Evolutionary conservation across 1,284 basidiomycete genomes (phyloP), one percentile per base, ranked within the genome.

Genomic region (Bondarzewia mesenterica): DNA sequence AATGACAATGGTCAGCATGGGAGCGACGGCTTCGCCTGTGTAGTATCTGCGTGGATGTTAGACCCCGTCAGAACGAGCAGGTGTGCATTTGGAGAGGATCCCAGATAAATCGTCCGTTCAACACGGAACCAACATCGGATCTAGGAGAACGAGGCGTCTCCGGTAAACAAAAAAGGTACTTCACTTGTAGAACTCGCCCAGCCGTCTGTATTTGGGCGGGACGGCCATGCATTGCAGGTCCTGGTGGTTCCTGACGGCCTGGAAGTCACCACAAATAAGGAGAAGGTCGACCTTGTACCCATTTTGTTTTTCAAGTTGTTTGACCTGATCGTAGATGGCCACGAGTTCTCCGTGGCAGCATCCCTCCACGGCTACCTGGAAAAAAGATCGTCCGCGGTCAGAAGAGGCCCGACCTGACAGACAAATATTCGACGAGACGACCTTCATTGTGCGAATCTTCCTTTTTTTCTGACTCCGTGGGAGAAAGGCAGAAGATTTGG

Each of bases 191-290:
- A 97, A 97, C 45, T 83, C 82, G 20, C 92, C 90, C 21, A 99
- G 71, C 21, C 77, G 69, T 50, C 82, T 83, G 68, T 93, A 98
- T 66, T 98, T 99, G 50, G 78, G 72, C 0, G 95, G 95, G 0
- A 93, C 91, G 25, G 93, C 85, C 77, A 99, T 88, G 53, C 87
- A 89, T 55, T 88, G 78, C 41, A 98, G 74, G 68, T 99, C 96
- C 50, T 81, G 73, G 52, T 76, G 71, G 58, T 96, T 96, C 25
- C 95, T 77, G 42, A 97, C 74, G 7, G 96, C 94, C 67, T 95
- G 89, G 60, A 99, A 97, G 70, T 99, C 95, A 15, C 96, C 96
- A 54, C 93, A 93, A 40, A 95, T 83, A 37, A 99, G 75, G 3
- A 99, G 77, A 1, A 94, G 69, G 60, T 95, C 89, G 47, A 95